These are phyloP conservation scores for Cyanophora paradoxa DNA, from an alignment of 78 protist genomes.

Conservation along the genomic window DNA sequence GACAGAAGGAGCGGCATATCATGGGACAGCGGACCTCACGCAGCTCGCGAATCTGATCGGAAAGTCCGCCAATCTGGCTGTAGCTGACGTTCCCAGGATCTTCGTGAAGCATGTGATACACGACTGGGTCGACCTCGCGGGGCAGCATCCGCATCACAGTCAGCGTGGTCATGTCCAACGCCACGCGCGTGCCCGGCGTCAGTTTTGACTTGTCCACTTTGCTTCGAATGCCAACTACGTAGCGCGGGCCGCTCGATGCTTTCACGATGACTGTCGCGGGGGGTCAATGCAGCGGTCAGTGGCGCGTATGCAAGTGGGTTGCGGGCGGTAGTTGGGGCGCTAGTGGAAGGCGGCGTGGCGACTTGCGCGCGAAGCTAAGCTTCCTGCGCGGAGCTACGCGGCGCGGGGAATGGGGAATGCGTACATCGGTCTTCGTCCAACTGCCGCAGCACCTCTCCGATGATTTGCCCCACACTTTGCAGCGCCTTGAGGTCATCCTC, in stretches of 20 bases:
- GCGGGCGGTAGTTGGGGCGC: background rate
- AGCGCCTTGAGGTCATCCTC: constrained; percentile 95
- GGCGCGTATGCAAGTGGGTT: background rate
- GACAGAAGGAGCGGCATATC: background rate
- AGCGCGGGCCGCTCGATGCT: constrained; percentile 97
- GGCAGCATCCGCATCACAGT: constrained; percentile 94
- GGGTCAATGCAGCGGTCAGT: background rate
- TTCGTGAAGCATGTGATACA: constrained; percentile 94
- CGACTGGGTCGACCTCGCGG: constrained; percentile 97
- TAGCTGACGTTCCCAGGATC: constrained; percentile 58
- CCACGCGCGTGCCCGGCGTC: constrained; percentile 88
- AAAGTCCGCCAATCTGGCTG: constrained; percentile 88
- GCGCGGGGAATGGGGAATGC: constrained; percentile 17
- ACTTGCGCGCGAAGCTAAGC: background rate
- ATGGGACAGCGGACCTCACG: constrained; percentile 73
- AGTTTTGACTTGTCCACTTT: constrained; percentile 74
- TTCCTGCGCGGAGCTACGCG: background rate
- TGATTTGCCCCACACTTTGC: constrained; percentile 95
- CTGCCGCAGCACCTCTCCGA: constrained; percentile 97
- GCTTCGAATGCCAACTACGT: constrained; percentile 83
- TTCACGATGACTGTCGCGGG: constrained; percentile 81
- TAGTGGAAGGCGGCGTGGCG: background rate
- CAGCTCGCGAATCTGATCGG: constrained; percentile 91
- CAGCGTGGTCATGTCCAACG: constrained; percentile 98
- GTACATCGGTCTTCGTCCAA: constrained; percentile 88